A percentile compares a stretch with the other conserved stretches of the same genome.
phyloP scores from a whole-genome alignment of 2,329 filamentous ascomycete species.

The Verruconis gallopava region DNA sequence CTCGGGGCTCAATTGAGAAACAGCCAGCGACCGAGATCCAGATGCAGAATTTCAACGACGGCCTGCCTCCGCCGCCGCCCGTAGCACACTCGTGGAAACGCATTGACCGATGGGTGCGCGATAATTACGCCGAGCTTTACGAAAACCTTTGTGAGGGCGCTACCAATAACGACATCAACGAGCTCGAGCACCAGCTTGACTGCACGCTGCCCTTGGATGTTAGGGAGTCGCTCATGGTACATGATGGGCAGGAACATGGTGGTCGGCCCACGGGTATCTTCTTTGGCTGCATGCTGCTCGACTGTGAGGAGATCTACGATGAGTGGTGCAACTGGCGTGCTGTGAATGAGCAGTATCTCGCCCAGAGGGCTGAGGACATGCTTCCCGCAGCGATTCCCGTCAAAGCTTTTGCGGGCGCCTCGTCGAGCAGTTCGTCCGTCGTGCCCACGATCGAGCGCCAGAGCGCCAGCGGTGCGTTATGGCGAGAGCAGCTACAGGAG shows the following conservation, averaged over 20 bases:
- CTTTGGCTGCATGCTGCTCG: constrained; percentile 87
- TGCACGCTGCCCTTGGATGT: constrained; percentile 88
- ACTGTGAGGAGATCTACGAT: constrained; percentile 95
- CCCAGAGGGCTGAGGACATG: constrained; percentile 39
- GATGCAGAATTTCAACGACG: constrained; percentile 92
- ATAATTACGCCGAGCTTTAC: constrained; percentile 86
- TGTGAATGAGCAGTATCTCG: constrained; percentile 81
- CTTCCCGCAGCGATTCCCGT: constrained; percentile 47
- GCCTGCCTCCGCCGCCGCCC: constrained; percentile 77
- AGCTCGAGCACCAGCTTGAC: constrained; percentile 90
- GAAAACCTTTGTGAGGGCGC: constrained; percentile 89
- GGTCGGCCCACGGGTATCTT: constrained; percentile 84
- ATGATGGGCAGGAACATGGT: constrained; percentile 95
- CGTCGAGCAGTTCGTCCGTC: constrained; percentile 46
- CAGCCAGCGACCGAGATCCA: constrained; percentile 72
- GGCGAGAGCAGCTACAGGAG: constrained; percentile 73
- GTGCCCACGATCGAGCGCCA: constrained; percentile 24
- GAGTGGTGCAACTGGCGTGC: constrained; percentile 95
- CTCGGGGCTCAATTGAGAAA: constrained; percentile 41
- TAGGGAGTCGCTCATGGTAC: constrained; percentile 76
- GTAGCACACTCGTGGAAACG: constrained; percentile 83
- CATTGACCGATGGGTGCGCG: constrained; percentile 88
- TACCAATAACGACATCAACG: constrained; percentile 89
- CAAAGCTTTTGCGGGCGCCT: constrained; percentile 57
- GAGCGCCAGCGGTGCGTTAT: constrained; percentile 48